Percentiles rank a stretch among this genome's conserved stretches.
phyloP scores from a whole-genome alignment of 2,329 filamentous ascomycete genomes.

The Tolypocladium paradoxum region DNA sequence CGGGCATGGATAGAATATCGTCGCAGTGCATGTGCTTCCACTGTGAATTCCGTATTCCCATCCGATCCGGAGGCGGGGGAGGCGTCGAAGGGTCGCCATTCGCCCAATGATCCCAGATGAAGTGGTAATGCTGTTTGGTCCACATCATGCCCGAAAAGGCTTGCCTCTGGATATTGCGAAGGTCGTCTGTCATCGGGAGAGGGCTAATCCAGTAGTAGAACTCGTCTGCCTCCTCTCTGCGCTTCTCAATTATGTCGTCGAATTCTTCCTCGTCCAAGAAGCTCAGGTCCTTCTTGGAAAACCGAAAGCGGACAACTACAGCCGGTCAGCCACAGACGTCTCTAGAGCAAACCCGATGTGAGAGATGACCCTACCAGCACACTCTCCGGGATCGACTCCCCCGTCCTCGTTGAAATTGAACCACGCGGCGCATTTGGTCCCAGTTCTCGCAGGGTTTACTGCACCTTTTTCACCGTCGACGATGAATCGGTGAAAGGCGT shows the following conservation, averaged over 20 bases:
- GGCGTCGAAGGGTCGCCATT: conserved; percentile 86
- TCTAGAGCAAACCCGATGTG: too few relatives aligned
- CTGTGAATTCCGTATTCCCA: conserved; percentile 71
- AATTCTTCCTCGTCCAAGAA: conserved; percentile 90
- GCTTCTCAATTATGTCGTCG: conserved; percentile 79
- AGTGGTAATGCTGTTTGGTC: conserved; percentile 95
- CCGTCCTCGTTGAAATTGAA: conserved; percentile 84
- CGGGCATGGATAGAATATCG: conserved; percentile 93
- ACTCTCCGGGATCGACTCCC: conserved; percentile 81
- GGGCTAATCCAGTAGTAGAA: conserved; percentile 93
- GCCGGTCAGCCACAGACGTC: not conserved
- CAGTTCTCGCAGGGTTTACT: conserved; percentile 67
- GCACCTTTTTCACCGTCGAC: conserved; percentile 71
- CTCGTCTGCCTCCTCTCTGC: conserved; percentile 84
- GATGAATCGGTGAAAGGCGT: conserved; percentile 85
- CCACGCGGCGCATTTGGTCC: conserved; percentile 88
- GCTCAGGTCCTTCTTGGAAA: conserved; percentile 63
- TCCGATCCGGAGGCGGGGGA: conserved; percentile 70
- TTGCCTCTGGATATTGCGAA: conserved; percentile 90
- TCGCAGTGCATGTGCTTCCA: conserved; percentile 96
- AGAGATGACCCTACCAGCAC: conserved; percentile 53
- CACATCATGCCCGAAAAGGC: conserved; percentile 96
- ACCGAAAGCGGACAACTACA: conserved; percentile 75
- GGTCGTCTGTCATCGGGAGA: conserved; percentile 83
- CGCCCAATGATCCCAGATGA: conserved; percentile 96